A percentile compares a stretch with the other conserved stretches of the same genome.
phyloP scores from a whole-genome alignment of 2,329 filamentous ascomycete species.

The Tolypocladium tundrense region DNA sequence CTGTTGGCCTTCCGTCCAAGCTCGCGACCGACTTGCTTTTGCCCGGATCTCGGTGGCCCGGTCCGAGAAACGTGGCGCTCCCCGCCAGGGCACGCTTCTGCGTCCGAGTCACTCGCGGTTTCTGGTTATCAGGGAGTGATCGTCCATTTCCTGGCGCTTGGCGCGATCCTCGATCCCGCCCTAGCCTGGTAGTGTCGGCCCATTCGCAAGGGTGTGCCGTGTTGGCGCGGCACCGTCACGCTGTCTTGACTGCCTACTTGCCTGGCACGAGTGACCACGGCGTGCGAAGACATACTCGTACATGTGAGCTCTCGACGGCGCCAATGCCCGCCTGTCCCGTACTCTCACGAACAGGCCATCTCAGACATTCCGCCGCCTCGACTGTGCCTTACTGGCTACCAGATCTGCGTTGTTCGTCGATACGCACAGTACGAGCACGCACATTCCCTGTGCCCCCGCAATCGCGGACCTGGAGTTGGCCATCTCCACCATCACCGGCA shows the following conservation, averaged over 20 bases:
- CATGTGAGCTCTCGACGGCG: neutral
- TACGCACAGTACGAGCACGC: neutral
- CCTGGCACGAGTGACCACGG: neutral
- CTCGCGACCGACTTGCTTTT: neutral
- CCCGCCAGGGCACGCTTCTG: neutral
- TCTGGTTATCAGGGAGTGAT: constrained; percentile 3
- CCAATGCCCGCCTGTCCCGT: neutral
- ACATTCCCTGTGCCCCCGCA: constrained; percentile 1
- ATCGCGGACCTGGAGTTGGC: neutral
- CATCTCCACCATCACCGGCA: constrained; percentile 1
- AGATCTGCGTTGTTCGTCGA: neutral
- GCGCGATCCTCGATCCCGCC: constrained; percentile 6
- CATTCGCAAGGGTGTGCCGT: neutral
- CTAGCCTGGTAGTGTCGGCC: constrained; percentile 2
- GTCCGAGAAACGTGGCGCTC: constrained; percentile 4
- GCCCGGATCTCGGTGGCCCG: neutral
- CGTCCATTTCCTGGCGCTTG: constrained; percentile 6
- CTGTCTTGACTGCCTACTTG: constrained; percentile 1
- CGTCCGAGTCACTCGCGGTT: constrained; percentile 1
- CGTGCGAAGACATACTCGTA: neutral
- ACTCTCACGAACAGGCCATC: neutral
- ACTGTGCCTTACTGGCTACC: neutral
- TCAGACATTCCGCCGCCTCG: constrained; percentile 1
- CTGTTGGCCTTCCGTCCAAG: neutral
- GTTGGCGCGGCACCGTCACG: neutral